These are phyloP conservation scores for Hypoxylon subgilvum DNA, from an alignment of 495 filamentous ascomycete species.

Conservation along the genomic window DNA sequence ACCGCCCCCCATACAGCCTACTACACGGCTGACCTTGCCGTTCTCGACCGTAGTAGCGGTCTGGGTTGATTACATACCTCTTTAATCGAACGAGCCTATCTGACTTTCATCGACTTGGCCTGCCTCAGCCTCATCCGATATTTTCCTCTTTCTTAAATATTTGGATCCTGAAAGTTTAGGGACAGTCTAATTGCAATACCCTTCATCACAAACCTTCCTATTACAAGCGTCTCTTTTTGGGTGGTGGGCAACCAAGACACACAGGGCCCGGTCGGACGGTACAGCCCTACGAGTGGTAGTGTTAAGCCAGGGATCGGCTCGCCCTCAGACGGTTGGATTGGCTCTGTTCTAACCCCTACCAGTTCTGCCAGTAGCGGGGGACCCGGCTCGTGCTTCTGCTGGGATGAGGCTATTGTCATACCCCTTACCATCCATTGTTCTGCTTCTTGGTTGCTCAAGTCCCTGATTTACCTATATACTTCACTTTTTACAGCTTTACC, in stretches of 20 bases:
- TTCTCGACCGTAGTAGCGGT: constrained; percentile 28
- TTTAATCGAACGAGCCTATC: constrained; percentile 1
- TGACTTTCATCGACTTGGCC: constrained; percentile 1
- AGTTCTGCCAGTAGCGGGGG: constrained; percentile 2
- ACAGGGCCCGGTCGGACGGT: constrained; percentile 34
- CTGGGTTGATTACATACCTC: constrained; percentile 14
- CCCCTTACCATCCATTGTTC: too few species aligned
- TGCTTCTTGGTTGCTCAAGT: too few species aligned
- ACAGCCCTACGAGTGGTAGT: constrained; percentile 39
- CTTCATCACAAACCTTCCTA: background rate
- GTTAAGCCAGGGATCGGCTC: constrained; percentile 32
- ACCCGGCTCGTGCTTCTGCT: constrained; percentile 16
- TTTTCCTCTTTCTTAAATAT: background rate
- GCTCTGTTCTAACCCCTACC: constrained; percentile 22
- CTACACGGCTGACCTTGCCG: constrained; percentile 20
- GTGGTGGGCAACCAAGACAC: constrained; percentile 37
- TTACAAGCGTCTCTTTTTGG: constrained; percentile 3
- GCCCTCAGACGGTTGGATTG: constrained; percentile 32
- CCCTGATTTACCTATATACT: too few species aligned
- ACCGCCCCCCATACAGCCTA: constrained; percentile 15
- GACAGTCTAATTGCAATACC: background rate
- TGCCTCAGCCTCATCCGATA: background rate
- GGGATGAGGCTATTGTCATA: constrained; percentile 25
- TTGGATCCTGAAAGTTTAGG: background rate
- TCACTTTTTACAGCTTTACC: background rate